Evolutionary conservation across 163 green algal species (phyloP), one percentile per base, ranked within the genome.

Genomic region (Chlorella variabilis): DNA sequence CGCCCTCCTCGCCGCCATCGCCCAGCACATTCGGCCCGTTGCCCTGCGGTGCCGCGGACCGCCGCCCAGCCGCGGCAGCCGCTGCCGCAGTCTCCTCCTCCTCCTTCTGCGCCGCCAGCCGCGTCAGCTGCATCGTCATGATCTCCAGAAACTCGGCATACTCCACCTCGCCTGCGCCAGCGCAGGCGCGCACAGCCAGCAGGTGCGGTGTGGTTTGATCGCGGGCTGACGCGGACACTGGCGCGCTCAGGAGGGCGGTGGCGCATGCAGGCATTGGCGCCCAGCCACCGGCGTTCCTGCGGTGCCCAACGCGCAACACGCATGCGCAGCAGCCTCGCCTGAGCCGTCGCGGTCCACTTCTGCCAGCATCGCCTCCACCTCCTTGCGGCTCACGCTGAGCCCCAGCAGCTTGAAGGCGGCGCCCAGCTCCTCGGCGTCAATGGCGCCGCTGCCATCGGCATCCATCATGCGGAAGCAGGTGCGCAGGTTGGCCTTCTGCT

Each of bases 381-480:
- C 90, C 21, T 48, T 21, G n/a, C 76, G 80, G 51, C 76, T 91
- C 66, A 92, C 84, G 56, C 38, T 80, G 20, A 94, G 83, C 20
- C 91, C 87, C 65, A 93, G 80, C 49, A 93, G 75, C 87, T 91
- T 61, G 41, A 81, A 81, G 33, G 75, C 75, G 6, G 75, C 75
- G 20, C 34, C 75, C 11, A 97, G 86, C 85, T 96, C 93, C 2
- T 92, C 91, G 6, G 86, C 87, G 63, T 96, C 94, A 38, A 97
- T 95, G 7, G 90, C 86, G 0, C 94, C 94, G 1, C 84, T 92
- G 4, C 92, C 92, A 67, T 97, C 93, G n/a, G 90, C 86, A 75
- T 97, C 94, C 86, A 96, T 95, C 59, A 97, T 84, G 33, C 77
- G 89, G 83, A 34, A 95, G 83, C 77, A 96, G 87, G 63, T 88